Evolutionary conservation across 805 yeast species (phyloP).

Genomic region (Candida rishiriensis): DNA sequence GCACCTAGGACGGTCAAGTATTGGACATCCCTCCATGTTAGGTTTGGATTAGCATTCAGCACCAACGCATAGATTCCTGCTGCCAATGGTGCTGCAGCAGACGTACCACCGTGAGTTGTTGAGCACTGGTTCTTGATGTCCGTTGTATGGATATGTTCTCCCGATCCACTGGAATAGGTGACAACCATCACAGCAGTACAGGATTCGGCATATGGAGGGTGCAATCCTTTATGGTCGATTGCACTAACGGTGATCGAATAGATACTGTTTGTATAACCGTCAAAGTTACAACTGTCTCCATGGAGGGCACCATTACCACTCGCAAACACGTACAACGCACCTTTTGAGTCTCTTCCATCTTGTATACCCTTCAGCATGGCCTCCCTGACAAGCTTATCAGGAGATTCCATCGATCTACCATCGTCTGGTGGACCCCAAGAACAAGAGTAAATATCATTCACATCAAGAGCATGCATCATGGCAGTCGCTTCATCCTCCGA

Average conservation of each 20-base stretch:
- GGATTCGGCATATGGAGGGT: conserved; percentile 86
- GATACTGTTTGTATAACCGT: conserved; percentile 94
- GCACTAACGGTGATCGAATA: conserved; percentile 95
- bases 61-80: conserved; percentile 92
- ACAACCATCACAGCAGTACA: conserved; percentile 94
- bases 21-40: conserved; percentile 96
- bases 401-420: conserved; percentile 82
- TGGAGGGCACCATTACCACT: conserved; percentile 86
- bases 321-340: conserved; percentile 91
- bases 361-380: conserved; percentile 82
- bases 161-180: conserved; percentile 88
- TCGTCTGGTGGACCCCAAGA: conserved; percentile 99
- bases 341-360: conserved; percentile 76
- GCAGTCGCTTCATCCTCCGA: conserved; percentile 91
- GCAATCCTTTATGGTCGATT: conserved; percentile 78
- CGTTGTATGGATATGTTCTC: conserved; percentile 85
- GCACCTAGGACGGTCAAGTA: conserved; percentile 73
- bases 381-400: conserved; percentile 69
- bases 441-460: conserved; percentile 91
- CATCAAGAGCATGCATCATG: conserved; percentile 70
- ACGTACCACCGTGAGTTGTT: conserved; percentile 85
- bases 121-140: conserved; percentile 71
- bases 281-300: conserved; percentile 92
- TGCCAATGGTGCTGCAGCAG: conserved; percentile 98
- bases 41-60: conserved; percentile 74